These are phyloP conservation scores for Kwoniella sp. DNA, from an alignment of 768 basidiomycete species.

Conservation along the genomic window DNA sequence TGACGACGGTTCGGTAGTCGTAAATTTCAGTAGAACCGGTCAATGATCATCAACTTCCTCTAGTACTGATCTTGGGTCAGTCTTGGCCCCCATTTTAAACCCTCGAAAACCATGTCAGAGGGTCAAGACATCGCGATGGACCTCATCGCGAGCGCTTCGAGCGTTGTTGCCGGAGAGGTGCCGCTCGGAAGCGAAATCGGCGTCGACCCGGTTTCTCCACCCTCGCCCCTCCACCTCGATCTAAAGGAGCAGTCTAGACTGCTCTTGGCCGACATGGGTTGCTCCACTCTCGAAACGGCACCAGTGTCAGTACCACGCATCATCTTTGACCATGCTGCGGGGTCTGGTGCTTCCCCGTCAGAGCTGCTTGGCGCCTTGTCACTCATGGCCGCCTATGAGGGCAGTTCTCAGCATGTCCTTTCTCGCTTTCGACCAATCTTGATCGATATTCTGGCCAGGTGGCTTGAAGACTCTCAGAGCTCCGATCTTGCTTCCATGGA, in stretches of 20 bases:
- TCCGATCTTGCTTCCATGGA: conserved; percentile 41
- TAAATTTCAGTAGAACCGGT: conserved; percentile 4
- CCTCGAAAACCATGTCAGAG: conserved; percentile 2
- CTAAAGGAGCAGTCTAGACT: conserved; percentile 3
- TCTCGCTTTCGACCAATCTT: conserved; percentile 69
- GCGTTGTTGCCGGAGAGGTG: no score
- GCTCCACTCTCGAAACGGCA: neutral
- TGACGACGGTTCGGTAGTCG: neutral
- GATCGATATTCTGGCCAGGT: conserved; percentile 73
- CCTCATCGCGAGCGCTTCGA: neutral
- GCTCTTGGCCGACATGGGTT: conserved; percentile 16
- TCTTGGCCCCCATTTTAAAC: neutral
- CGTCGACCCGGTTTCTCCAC: no score
- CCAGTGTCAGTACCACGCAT: conserved; percentile 10
- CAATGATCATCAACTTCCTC: neutral
- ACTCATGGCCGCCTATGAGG: conserved; percentile 59
- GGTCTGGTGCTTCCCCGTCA: neutral
- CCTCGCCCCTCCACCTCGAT: conserved; percentile 9
- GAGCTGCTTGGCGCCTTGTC: conserved; percentile 59
- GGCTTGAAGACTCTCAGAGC: conserved; percentile 60
- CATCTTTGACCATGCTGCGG: conserved; percentile 20
- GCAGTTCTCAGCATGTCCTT: conserved; percentile 63
- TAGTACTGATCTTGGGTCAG: neutral
- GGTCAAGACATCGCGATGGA: neutral
- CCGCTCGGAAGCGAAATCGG: no score